phyloP scores from a whole-genome alignment of 805 yeast genomes.

The Wickerhamomyces sydowiorum region DNA sequence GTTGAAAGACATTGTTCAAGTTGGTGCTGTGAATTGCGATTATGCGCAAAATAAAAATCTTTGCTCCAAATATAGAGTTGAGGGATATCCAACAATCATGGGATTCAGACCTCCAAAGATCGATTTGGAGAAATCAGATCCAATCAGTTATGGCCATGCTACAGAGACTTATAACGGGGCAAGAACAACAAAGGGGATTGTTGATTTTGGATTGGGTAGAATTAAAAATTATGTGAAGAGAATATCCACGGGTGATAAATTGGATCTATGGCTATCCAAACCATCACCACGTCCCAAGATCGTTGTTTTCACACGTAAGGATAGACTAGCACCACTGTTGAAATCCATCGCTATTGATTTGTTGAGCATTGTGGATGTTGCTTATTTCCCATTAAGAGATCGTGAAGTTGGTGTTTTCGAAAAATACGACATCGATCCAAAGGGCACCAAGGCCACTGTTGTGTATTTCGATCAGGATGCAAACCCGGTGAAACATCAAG shows the following conservation, averaged over 20 bases:
- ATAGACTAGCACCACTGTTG: slow-evolving; percentile 45
- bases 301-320: slow-evolving; percentile 48
- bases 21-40: slow-evolving; percentile 88
- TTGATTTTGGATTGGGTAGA: slow-evolving; percentile 48
- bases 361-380: slow-evolving; percentile 44
- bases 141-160: slow-evolving; percentile 34
- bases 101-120: slow-evolving; percentile 79
- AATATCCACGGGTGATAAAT: slow-evolving; percentile 29
- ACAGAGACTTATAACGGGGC: slow-evolving; percentile 58
- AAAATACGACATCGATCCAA: slow-evolving; percentile 10
- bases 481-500: slow-evolving; percentile 20
- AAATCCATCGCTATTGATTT: slow-evolving; percentile 71
- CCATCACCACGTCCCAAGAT: slow-evolving; percentile 30
- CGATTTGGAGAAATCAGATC: slow-evolving; percentile 17
- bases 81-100: slow-evolving; percentile 81
- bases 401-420: slow-evolving; percentile 18
- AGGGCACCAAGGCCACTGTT: slow-evolving; percentile 8
- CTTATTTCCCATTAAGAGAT: slow-evolving; percentile 27
- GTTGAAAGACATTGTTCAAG: slow-evolving; percentile 50
- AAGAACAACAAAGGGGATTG: slow-evolving; percentile 49
- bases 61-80: slow-evolving; percentile 59
- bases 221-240: slow-evolving; percentile 62
- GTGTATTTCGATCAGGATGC: slow-evolving; percentile 13
- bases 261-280: slow-evolving; percentile 23
- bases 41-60: slow-evolving; percentile 56